A percentile compares a stretch with the other conserved stretches of the same genome.
Conservation (phyloP, 2,329 filamentous ascomycete species). For the Rasamsonia emersonii region DNA sequence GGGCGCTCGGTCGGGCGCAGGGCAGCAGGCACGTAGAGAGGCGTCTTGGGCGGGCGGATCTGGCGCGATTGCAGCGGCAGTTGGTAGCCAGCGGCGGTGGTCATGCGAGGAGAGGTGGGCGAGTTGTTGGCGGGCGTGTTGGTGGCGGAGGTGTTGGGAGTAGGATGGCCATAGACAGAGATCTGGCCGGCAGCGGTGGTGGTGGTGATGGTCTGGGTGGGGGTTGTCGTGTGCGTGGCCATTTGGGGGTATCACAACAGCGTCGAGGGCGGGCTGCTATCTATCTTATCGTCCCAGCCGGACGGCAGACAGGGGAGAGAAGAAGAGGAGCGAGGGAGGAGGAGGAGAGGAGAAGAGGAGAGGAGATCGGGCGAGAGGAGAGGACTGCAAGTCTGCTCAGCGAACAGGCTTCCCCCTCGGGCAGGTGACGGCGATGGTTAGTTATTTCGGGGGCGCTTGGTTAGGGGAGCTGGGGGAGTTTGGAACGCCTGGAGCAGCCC, state of each 20-base stretch:
- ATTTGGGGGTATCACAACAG: constrained; percentile 2
- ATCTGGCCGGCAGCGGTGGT: constrained; percentile 21
- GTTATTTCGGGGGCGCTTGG: too few species aligned
- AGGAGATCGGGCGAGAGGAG: neutral
- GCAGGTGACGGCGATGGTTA: too few species aligned
- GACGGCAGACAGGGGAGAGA: neutral
- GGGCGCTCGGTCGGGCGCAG: constrained; percentile 52
- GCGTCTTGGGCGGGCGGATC: constrained; percentile 51
- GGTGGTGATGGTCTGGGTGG: constrained; percentile 10
- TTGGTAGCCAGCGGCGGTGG: constrained; percentile 26
- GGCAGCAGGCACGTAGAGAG: constrained; percentile 55
- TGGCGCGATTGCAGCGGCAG: constrained; percentile 44
- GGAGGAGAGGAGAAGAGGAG: neutral
- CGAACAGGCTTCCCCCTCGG: too few species aligned
- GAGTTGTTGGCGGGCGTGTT: constrained; percentile 47
- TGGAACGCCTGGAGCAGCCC: too few species aligned
- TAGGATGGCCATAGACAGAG: constrained; percentile 31
- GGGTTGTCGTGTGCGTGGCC: constrained; percentile 15
- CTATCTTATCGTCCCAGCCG: too few species aligned
- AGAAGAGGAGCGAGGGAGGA: neutral
- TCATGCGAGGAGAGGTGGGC: constrained; percentile 42
- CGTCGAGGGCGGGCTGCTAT: too few species aligned
- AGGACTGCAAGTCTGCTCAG: too few species aligned
- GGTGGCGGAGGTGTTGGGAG: constrained; percentile 39
- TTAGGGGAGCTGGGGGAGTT: too few species aligned